Evolutionary conservation across 768 basidiomycete species (phyloP).

Genomic region (Lactarius hengduanensis): DNA sequence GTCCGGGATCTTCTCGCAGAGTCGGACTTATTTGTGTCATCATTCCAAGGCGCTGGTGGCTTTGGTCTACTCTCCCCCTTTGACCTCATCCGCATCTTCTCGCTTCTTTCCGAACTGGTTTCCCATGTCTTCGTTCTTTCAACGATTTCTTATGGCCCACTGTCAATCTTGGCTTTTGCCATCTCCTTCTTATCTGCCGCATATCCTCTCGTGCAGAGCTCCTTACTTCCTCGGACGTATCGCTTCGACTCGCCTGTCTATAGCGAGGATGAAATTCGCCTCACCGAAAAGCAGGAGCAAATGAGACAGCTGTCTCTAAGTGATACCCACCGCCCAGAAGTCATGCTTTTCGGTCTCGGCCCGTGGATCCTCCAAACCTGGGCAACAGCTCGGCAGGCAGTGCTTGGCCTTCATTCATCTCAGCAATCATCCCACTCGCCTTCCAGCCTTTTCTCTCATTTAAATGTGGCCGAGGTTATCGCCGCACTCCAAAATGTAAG

Average conservation of each 20-base stretch:
- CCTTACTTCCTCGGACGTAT: conserved; percentile 48
- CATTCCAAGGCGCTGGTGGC: conserved; percentile 68
- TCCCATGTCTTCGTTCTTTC: conserved; percentile 70
- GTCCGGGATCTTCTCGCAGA: conserved; percentile 81
- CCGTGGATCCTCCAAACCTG: conserved; percentile 84
- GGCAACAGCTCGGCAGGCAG: conserved; percentile 60
- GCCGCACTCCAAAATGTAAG: conserved; percentile 69
- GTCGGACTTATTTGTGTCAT: conserved; percentile 80
- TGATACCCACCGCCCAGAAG: conserved; percentile 75
- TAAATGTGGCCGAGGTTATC: conserved; percentile 63
- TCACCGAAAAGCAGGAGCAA: conserved; percentile 68
- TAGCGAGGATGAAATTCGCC: conserved; percentile 56
- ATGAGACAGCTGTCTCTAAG: conserved; percentile 75
- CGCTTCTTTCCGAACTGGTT: conserved; percentile 65
- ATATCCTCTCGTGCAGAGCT: conserved; percentile 60
- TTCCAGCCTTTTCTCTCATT: conserved; percentile 46
- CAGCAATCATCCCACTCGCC: conserved; percentile 34
- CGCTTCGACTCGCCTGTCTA: conserved; percentile 45
- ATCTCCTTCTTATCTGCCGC: conserved; percentile 61
- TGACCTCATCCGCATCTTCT: conserved; percentile 73
- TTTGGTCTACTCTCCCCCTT: conserved; percentile 81
- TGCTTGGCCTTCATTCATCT: conserved; percentile 54
- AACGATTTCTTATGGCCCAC: conserved; percentile 55
- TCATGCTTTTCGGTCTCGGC: conserved; percentile 77
- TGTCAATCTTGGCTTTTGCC: conserved; percentile 55